A percentile compares a stretch with the other conserved stretches of the same genome.
Evolutionary conservation across 176 grass and related monocot genomes (phyloP).

Genomic region (Avena eriantha): DNA sequence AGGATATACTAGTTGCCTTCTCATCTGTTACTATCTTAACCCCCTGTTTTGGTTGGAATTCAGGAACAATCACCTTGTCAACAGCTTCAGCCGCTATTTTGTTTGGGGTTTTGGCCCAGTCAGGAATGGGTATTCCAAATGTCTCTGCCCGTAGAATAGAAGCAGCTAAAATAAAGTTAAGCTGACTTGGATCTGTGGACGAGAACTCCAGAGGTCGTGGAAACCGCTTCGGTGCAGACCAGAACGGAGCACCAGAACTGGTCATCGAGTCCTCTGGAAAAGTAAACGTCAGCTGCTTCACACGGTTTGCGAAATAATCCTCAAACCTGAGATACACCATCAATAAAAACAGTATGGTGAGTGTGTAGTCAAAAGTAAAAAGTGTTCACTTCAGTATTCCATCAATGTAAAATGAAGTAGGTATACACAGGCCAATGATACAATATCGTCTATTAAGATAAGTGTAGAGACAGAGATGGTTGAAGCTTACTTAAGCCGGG

Average conservation of each 20-base stretch:
- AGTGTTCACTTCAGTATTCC: neutral
- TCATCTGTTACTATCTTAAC: constrained; percentile 89
- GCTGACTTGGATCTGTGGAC: constrained; percentile 60
- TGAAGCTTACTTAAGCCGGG: constrained; percentile 72
- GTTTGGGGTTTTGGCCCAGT: constrained; percentile 71
- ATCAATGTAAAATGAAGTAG: constrained; percentile 30
- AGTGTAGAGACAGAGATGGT: neutral
- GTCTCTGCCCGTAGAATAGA: constrained; percentile 82
- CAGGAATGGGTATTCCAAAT: constrained; percentile 71
- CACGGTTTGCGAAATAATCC: constrained; percentile 85
- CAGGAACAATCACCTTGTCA: constrained; percentile 67
- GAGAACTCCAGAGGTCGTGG: constrained; percentile 77
- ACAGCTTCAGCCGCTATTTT: constrained; percentile 74
- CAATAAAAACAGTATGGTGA: constrained; percentile 24
- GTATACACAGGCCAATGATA: neutral
- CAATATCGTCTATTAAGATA: neutral
- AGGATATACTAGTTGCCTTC: constrained; percentile 68
- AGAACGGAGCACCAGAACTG: constrained; percentile 83
- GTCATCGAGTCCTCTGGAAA: constrained; percentile 85
- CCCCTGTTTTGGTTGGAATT: constrained; percentile 77
- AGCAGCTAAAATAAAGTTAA: constrained; percentile 71
- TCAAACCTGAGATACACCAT: constrained; percentile 68
- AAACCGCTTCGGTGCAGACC: constrained; percentile 92
- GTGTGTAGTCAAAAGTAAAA: constrained; percentile 17
- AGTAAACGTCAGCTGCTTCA: constrained; percentile 88